These are phyloP conservation scores for Moringa oleifera DNA, from an alignment of 345 rosid genomes.

Conservation along the genomic window DNA sequence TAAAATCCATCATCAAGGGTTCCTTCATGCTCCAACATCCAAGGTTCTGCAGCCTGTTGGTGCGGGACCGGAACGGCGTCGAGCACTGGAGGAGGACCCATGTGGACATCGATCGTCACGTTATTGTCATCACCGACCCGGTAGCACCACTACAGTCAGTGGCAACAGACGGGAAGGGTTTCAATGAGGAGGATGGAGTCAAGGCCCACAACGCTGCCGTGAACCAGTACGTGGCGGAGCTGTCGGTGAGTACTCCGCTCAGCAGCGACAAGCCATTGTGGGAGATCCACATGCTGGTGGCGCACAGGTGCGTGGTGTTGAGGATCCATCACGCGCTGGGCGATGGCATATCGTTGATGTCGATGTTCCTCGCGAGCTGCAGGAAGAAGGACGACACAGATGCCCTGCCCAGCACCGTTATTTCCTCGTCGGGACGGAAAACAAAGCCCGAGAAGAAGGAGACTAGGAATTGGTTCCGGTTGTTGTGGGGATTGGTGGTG, in stretches of 20 bases:
- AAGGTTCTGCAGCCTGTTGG: slow-evolving; percentile 44
- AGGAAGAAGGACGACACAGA: slow-evolving; percentile 29
- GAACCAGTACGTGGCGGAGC: slow-evolving; percentile 41
- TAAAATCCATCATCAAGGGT: slow-evolving; percentile 19
- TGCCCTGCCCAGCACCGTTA: slow-evolving; percentile 23
- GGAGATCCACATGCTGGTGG: slow-evolving; percentile 43
- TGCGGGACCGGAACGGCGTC: slow-evolving; percentile 33
- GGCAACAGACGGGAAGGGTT: not conserved
- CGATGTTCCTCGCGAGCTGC: slow-evolving; percentile 42
- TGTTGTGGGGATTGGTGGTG: slow-evolving; percentile 15
- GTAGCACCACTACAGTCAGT: not conserved
- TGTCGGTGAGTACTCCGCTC: slow-evolving; percentile 35
- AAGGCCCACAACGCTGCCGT: slow-evolving; percentile 15
- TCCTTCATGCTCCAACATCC: slow-evolving; percentile 47
- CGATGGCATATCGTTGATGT: slow-evolving; percentile 52
- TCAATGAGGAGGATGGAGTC: not conserved
- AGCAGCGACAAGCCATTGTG: slow-evolving; percentile 46
- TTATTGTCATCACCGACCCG: slow-evolving; percentile 19
- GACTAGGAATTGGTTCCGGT: slow-evolving; percentile 4
- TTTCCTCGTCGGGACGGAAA: not conserved
- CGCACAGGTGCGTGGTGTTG: slow-evolving; percentile 29
- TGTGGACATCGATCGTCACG: slow-evolving; percentile 35
- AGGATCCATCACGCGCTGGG: slow-evolving; percentile 60
- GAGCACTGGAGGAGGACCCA: slow-evolving; percentile 48
- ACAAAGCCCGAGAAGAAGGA: slow-evolving; percentile 6